Base-by-base conservation (phyloP, 73 alveolate genomes). In the Effrenium voratum region DNA sequence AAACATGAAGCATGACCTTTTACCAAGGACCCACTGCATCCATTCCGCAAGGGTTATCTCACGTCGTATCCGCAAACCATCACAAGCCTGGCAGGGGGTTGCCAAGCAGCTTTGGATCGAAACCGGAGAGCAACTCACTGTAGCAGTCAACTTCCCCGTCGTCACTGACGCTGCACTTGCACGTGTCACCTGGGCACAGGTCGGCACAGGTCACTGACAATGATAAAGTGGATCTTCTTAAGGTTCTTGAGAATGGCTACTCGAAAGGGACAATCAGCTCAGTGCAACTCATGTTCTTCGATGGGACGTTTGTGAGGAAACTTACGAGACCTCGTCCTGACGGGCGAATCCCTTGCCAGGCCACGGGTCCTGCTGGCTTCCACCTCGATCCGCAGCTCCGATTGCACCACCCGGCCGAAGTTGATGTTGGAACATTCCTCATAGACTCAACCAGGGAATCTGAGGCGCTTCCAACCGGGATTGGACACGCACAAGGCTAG, bases 331-430 rank as follows among this genome's bases (percentile, higher is more conserved):
- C n/a, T n/a, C n/a, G n/a, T n/a, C n/a, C n/a, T n/a, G n/a, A n/a
- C n/a, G n/a, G n/a, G n/a, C n/a, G n/a, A n/a, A n/a, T n/a, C n/a
- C n/a, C n/a, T n/a, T n/a, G n/a, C 46, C 93, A 36, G 4, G 96
- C 46, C 55, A 36, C 96, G 96, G 22, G 96, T 90, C 43, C 75
- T 73, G 52, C 41, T 41, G 46, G 96, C 96, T 36, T 90, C 32
- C 41, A 90, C 96, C 87, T 90, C 87, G 4, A 90, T 41, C 24
- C 86, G 86, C 12, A 90, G 75, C 63, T 90, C 87, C 12, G 96
- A 90, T n/a, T 68, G 32, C 52, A 90, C 96, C 46, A 90, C 86
- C 2, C 96, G 86, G 47, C 96, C 96, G 32, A 90, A 90, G 86
- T 90, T 90, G 70, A 90, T 43, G 52, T 90, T 55, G 3, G 46